A percentile compares a stretch with the other conserved stretches of the same genome.
Evolutionary conservation across 257 asterid genomes (phyloP).

Genomic region (Coffea canephora): DNA sequence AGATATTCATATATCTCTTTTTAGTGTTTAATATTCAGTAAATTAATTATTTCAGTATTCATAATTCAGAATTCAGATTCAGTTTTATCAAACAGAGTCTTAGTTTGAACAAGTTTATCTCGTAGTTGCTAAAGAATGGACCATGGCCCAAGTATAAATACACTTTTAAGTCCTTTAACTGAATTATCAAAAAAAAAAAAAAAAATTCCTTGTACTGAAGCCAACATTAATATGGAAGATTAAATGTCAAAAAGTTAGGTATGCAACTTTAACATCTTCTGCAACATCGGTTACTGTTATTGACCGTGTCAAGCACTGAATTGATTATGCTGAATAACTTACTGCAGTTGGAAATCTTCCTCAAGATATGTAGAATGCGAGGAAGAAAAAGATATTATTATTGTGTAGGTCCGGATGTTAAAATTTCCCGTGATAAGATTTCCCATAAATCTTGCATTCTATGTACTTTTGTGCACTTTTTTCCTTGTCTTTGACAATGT

Average conservation of each 20-base stretch:
- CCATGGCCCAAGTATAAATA: too few relatives aligned
- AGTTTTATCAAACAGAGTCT: too few relatives aligned
- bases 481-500: background rate
- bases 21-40: too few relatives aligned
- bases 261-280: background rate
- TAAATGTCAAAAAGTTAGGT: background rate
- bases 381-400: background rate
- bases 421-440: background rate
- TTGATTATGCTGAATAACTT: background rate
- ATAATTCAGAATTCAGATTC: too few relatives aligned
- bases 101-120: too few relatives aligned
- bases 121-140: too few relatives aligned
- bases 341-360: background rate
- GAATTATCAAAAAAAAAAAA: too few relatives aligned
- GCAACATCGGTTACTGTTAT: background rate
- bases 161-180: too few relatives aligned
- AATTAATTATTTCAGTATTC: too few relatives aligned
- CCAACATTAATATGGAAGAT: too few relatives aligned
- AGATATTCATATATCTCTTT: too few relatives aligned
- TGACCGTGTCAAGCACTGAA: background rate
- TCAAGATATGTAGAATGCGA: background rate
- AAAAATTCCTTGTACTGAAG: too few relatives aligned
- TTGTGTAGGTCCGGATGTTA: background rate
- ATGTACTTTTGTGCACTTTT: background rate
- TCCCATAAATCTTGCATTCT: background rate